These are phyloP conservation scores for Silene coronaria DNA, from an alignment of 179 eudicot species.

Conservation along the genomic window DNA sequence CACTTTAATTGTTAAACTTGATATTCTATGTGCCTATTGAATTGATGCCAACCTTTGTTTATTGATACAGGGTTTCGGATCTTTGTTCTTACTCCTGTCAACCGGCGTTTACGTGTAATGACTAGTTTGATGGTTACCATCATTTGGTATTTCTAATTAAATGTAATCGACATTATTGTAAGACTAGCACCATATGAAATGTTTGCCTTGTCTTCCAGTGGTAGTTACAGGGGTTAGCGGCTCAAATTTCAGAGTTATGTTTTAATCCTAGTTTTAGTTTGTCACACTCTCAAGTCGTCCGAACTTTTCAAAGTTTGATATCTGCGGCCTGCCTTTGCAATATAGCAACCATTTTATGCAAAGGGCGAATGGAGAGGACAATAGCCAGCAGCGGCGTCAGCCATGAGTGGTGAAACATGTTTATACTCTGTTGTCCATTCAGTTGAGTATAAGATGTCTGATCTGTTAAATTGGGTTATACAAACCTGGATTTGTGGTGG, in stretches of 20 bases:
- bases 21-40: neutral
- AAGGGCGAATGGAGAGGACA: neutral
- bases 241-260: neutral
- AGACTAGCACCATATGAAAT: constrained; percentile 5
- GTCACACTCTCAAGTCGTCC: neutral
- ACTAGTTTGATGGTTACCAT: constrained; percentile 5
- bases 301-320: neutral
- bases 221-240: neutral
- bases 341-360: neutral
- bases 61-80: constrained; percentile 85
- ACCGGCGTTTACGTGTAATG: constrained; percentile 72
- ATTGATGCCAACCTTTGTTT: constrained; percentile 2
- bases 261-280: too few relatives aligned
- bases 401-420: too few relatives aligned
- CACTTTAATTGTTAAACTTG: neutral
- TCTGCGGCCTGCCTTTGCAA: neutral
- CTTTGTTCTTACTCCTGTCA: constrained; percentile 86
- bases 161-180: constrained; percentile 14
- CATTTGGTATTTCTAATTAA: constrained; percentile 16
- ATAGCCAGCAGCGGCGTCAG: neutral
- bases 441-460: too few relatives aligned
- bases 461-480: too few relatives aligned
- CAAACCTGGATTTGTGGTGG: too few relatives aligned
- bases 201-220: neutral
- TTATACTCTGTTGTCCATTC: too few relatives aligned